Evolutionary conservation across 495 filamentous ascomycete genomes (phyloP).

Genomic region (Xylaria scruposa): DNA sequence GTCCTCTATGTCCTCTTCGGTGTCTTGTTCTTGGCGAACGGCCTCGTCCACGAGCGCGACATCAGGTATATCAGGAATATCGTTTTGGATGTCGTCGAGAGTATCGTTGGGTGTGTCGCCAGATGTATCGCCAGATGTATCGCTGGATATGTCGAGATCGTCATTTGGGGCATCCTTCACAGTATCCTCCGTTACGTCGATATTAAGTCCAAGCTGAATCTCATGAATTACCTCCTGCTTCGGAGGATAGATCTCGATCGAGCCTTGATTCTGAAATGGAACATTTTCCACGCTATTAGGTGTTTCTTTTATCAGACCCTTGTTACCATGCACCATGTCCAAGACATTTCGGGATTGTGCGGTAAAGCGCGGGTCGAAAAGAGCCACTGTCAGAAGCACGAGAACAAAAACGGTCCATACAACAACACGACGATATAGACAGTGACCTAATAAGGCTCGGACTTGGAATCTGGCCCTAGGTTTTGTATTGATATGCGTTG

Average conservation of each 20-base stretch:
- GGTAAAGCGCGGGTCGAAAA: slow-evolving; percentile 37
- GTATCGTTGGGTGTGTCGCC: neutral
- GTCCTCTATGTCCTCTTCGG: slow-evolving; percentile 28
- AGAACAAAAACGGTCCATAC: slow-evolving; percentile 47
- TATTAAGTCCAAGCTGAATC: neutral
- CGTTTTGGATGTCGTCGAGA: neutral
- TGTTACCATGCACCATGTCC: slow-evolving; percentile 38
- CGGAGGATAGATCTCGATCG: slow-evolving; percentile 13
- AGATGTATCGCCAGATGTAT: neutral
- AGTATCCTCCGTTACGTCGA: neutral
- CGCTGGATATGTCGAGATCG: neutral
- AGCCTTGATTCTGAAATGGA: slow-evolving; percentile 31
- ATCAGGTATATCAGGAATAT: neutral
- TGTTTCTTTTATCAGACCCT: slow-evolving; percentile 13
- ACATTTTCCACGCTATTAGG: slow-evolving; percentile 7
- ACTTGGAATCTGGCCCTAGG: slow-evolving; percentile 39
- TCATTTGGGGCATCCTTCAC: neutral
- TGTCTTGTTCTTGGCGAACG: slow-evolving; percentile 19
- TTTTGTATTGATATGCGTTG: slow-evolving; percentile 30
- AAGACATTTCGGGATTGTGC: slow-evolving; percentile 37
- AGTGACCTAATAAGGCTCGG: slow-evolving; percentile 45
- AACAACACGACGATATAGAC: slow-evolving; percentile 50
- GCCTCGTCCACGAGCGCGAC: neutral
- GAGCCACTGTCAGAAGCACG: slow-evolving; percentile 36
- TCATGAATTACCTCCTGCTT: slow-evolving; percentile 14